Base-by-base conservation (phyloP, 495 filamentous ascomycete genomes). In the Choiromyces venosus region DNA sequence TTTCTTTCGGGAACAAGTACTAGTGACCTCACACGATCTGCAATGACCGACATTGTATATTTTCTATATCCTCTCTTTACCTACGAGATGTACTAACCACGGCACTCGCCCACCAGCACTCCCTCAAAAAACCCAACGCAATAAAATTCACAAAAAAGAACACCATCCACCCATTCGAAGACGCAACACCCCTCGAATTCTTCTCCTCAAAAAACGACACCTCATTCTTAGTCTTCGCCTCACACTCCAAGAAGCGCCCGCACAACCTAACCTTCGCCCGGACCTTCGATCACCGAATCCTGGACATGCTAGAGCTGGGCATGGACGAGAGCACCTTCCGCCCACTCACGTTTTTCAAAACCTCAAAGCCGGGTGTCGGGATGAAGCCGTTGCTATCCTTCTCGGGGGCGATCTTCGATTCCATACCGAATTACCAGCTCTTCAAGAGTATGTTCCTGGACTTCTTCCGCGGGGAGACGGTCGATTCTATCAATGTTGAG, bases 131-230 rank as follows among this genome's bases (percentile, higher is more conserved):
- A 73, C 92, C 92, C 9, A 83, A 92, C 74, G 88, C 89, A 33
- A 87, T 93, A 82, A 92, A 93, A 70, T 97, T 99, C 86, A 91
- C 87, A 83, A 98, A 97, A 86, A 97, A 96, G 84, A 99, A 99
- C 82, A 85, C 87, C 70, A 89, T 96, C 76, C 94, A 93, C 81
- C 95, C 95, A 3, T 99, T 98, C 83, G 96, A 97, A 83, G 94
- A 94, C 82, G 83, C 90, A 69, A 86, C 91, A 21, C 92, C 90
- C 29, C 86, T 99, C 36, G 92, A 96, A 81, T 98, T 99, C 85
- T 91, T 98, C 84, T 90, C 89, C 74, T 88, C 92, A 79, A 99
- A 98, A 86, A 99, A 99, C 82, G 95, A 99, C 83, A 89, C 92
- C 77, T 89, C 89, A 7, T 82, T 95, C 33, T 84, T 93, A 18